A percentile compares a stretch with the other conserved stretches of the same genome.
Conservation (phyloP, 768 basidiomycete genomes). For the Suillus americanus region DNA sequence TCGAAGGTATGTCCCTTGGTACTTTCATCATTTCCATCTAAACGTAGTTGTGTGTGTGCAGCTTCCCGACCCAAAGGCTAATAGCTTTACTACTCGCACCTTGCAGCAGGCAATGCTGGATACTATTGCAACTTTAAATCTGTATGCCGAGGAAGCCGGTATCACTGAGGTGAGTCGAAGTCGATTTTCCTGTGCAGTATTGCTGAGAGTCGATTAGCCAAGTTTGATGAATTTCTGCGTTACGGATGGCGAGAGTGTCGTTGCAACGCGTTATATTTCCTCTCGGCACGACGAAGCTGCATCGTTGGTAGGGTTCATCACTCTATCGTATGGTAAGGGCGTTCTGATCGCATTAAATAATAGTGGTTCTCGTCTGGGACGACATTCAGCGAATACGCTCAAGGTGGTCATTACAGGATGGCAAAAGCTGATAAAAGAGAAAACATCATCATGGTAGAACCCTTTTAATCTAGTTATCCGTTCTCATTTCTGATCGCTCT, state of each 20-base stretch:
- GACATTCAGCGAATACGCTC: conserved; percentile 85
- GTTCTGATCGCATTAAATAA: neutral
- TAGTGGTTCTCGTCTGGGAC: conserved; percentile 97
- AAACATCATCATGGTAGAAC: conserved; percentile 83
- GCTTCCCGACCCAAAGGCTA: conserved; percentile 80
- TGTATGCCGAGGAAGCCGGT: conserved; percentile 67
- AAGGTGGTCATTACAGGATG: conserved; percentile 93
- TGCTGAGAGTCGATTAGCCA: conserved; percentile 46
- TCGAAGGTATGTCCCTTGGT: conserved; percentile 55
- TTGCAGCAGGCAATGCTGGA: conserved; percentile 86
- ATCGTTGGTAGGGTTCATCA: conserved; percentile 54
- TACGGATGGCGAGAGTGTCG: conserved; percentile 91
- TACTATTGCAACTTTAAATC: conserved; percentile 80
- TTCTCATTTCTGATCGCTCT: conserved; percentile 10
- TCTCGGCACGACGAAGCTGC: conserved; percentile 91
- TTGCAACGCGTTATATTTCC: conserved; percentile 94
- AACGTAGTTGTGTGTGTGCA: conserved; percentile 29
- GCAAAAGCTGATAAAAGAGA: conserved; percentile 93
- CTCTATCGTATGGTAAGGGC: conserved; percentile 9
- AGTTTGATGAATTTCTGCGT: conserved; percentile 95
- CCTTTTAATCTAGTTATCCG: conserved; percentile 5
- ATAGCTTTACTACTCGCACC: conserved; percentile 65
- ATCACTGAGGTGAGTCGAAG: conserved; percentile 60
- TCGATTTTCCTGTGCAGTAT: conserved; percentile 5
- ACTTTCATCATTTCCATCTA: neutral